A percentile compares a stretch with the other conserved stretches of the same genome.
Conservation (phyloP, 2,329 filamentous ascomycete genomes). For the Apiospora aurea region DNA sequence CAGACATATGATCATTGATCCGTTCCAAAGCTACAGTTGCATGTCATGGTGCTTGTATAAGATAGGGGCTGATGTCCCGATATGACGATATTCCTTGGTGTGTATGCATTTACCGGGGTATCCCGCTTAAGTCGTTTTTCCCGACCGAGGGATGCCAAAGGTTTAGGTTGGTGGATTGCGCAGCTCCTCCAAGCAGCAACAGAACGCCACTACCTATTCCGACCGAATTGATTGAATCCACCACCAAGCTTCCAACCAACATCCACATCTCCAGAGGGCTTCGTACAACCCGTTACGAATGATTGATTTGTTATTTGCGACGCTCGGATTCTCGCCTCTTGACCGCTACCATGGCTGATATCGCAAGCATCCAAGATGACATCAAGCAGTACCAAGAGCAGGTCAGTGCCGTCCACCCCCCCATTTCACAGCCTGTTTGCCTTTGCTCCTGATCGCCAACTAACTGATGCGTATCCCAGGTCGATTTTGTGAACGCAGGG, state of each 20-base stretch:
- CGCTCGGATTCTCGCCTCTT: too few relatives aligned
- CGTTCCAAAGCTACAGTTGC: background rate
- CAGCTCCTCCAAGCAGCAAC: background rate
- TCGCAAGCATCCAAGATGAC: constrained; percentile 58
- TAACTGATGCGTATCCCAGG: constrained; percentile 52
- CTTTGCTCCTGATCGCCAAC: constrained; percentile 3
- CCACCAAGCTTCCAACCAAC: background rate
- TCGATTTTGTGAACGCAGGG: constrained; percentile 78
- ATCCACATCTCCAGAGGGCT: background rate
- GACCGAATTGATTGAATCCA: background rate
- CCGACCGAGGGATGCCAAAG: background rate
- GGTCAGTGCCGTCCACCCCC: constrained; percentile 45
- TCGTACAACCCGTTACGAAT: background rate
- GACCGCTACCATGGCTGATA: constrained; percentile 47
- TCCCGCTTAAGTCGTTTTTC: background rate
- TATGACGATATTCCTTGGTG: background rate
- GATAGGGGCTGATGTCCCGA: background rate
- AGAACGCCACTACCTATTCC: background rate
- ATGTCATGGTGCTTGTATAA: background rate
- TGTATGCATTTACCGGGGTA: background rate
- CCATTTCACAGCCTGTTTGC: background rate
- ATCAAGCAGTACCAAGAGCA: constrained; percentile 64
- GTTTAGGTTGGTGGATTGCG: background rate
- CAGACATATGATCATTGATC: too few relatives aligned
- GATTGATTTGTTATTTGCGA: background rate